Conservation (phyloP, 805 yeast genomes). For the Metschnikowia borealis region DNA sequence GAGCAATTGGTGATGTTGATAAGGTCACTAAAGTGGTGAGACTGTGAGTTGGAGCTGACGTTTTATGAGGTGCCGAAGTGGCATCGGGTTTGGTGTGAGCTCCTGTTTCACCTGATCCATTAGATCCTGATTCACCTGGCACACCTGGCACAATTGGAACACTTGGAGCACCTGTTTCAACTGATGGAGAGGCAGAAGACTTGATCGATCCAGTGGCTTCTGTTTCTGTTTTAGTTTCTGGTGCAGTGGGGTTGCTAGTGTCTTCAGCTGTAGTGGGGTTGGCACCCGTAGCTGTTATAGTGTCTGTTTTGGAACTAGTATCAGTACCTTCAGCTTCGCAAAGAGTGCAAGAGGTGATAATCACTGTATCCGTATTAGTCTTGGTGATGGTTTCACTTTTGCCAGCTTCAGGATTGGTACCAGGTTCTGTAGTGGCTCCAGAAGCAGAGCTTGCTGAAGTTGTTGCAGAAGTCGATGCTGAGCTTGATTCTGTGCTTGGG, state of each 20-base stretch:
- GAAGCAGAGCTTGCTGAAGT: not conserved
- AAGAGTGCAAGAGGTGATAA: not conserved
- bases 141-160: no score
- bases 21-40: not conserved
- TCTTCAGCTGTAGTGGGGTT: no score
- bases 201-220: not conserved
- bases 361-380: not conserved
- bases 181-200: not conserved
- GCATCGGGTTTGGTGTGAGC: not conserved
- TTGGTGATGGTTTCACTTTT: not conserved
- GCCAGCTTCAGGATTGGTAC: not conserved
- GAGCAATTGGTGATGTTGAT: not conserved
- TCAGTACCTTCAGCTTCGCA: not conserved
- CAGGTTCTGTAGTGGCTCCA: not conserved
- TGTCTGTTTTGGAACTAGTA: not conserved
- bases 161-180: no score
- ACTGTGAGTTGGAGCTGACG: not conserved
- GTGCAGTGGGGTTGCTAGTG: not conserved
- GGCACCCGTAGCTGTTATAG: not conserved
- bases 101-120: not conserved
- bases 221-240: not conserved
- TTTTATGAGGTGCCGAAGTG: not conserved
- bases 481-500: not conserved
- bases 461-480: not conserved
- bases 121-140: not conserved